Base-by-base conservation (phyloP, 345 rosid genomes). In the Erodium maritimum region DNA sequence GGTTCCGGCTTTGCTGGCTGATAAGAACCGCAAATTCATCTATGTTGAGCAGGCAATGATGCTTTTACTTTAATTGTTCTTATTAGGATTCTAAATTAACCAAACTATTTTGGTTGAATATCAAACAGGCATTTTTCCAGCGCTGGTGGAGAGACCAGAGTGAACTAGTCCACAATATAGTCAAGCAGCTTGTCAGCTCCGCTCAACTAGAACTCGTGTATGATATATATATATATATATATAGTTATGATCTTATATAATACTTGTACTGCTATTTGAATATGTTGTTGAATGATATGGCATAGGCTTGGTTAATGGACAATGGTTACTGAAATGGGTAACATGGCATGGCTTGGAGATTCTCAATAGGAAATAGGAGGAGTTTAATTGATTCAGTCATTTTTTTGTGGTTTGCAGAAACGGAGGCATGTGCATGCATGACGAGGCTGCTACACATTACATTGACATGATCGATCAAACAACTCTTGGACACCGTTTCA, bases 381-480 rank as follows among this genome's bases (percentile, higher is more conserved):
- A n/a, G n/a, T n/a, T 29, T 29, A 29, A n/a, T n/a, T 21, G 46
- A 19, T 17, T 51, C 24, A 24, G 29, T 29, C 24, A 22, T 21
- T 19, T 59, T 59, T 54, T 58, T 70, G 21, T 69, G 48, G 48
- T 42, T 10, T 72, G 68, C 67, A 93, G 96, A 83, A 93, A 93
- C 65, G 96, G 99, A 18, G 99, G 99, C 16, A 83, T 84, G 88
- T 86, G 95, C 66, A 93, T 93, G 99, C 99, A 93, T 61, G 99
- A 93, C 73, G 99, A 93, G 71, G 99, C 99, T 19, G 80, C 69
- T 57, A 77, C 95, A 2, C 95, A 93, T 67, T 93, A 87, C 71
- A 85, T 93, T 67, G 99, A 93, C 71, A 86, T 93, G 95, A 89
- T 93, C 71, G 99, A 93, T 71, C 99, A 93, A 74, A 89, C 91